Percentiles rank a stretch among this genome's conserved stretches.
Evolutionary conservation across 768 basidiomycete genomes (phyloP).

Genomic region (Rhizopogon vesiculosus): DNA sequence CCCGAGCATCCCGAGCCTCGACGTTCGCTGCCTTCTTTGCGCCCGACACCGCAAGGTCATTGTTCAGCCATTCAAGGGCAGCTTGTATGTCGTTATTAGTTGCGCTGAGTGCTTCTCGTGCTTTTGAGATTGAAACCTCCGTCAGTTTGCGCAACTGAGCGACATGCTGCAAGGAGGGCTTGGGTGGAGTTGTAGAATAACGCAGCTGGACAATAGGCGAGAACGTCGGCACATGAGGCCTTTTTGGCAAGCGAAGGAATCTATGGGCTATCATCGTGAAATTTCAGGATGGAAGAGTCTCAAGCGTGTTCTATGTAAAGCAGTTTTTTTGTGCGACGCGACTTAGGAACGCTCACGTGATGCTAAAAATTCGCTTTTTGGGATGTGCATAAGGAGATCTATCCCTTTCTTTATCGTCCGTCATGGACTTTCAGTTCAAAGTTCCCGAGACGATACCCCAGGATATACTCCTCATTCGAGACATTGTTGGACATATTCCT

Average conservation of each 20-base stretch:
- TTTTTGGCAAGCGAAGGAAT: slow-evolving; percentile 3
- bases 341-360: slow-evolving; percentile 1
- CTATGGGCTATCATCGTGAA: slow-evolving; percentile 12
- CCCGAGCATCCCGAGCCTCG: slow-evolving; percentile 62
- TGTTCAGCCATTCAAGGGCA: slow-evolving; percentile 78
- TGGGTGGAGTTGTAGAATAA: slow-evolving; percentile 52
- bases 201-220: slow-evolving; percentile 1
- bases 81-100: slow-evolving; percentile 67
- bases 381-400: background rate
- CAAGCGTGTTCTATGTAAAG: background rate
- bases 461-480: slow-evolving; percentile 71
- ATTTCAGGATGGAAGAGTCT: background rate
- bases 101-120: slow-evolving; percentile 78
- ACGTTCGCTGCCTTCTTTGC: slow-evolving; percentile 83
- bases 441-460: slow-evolving; percentile 61
- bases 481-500: slow-evolving; percentile 43
- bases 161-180: slow-evolving; percentile 71
- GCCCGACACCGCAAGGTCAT: slow-evolving; percentile 67
- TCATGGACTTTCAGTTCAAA: slow-evolving; percentile 42
- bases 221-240: background rate
- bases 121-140: slow-evolving; percentile 82
- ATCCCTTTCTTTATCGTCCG: background rate
- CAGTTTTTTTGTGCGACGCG: background rate
- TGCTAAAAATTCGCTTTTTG: background rate
- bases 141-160: slow-evolving; percentile 80